Percentiles rank a stretch among this genome's conserved stretches.
phyloP scores from a whole-genome alignment of 345 rosid species.

The sweet orange (Citrus sinensis) region DNA sequence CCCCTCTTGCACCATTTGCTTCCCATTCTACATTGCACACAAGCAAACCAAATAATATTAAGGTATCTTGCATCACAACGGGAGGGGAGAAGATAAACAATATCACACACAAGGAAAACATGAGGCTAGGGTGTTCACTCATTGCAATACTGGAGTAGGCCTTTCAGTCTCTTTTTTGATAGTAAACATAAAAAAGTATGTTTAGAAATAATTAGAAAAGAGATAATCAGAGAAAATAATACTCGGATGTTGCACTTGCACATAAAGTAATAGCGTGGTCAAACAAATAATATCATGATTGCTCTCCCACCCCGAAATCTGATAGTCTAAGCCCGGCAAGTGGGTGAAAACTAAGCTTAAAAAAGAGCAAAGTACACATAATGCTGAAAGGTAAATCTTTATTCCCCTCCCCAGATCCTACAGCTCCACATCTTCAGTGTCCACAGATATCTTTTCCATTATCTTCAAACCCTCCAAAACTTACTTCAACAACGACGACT shows the following conservation, averaged over 20 bases:
- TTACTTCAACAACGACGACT: neutral
- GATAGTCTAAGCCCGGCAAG: neutral
- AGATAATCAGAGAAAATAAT: neutral
- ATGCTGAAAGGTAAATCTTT: neutral
- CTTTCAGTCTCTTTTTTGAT: neutral
- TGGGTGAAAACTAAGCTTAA: neutral
- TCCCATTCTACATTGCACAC: conserved; percentile 46
- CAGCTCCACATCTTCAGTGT: neutral
- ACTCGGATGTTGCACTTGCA: neutral
- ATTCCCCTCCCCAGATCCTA: neutral
- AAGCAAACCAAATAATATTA: neutral
- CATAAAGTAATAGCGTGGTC: neutral
- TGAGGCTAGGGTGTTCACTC: neutral
- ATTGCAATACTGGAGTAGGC: neutral
- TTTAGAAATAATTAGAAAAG: neutral
- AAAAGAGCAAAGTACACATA: no score
- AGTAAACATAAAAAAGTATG: neutral
- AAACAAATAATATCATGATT: neutral
- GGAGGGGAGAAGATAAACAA: neutral
- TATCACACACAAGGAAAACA: neutral
- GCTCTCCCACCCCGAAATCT: neutral
- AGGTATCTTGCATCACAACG: neutral
- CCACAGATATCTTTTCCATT: neutral
- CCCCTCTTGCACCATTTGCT: conserved; percentile 79
- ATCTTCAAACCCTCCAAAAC: neutral